Base-by-base conservation (phyloP, 148 eudicot species). In the Pouteria glomerata region DNA sequence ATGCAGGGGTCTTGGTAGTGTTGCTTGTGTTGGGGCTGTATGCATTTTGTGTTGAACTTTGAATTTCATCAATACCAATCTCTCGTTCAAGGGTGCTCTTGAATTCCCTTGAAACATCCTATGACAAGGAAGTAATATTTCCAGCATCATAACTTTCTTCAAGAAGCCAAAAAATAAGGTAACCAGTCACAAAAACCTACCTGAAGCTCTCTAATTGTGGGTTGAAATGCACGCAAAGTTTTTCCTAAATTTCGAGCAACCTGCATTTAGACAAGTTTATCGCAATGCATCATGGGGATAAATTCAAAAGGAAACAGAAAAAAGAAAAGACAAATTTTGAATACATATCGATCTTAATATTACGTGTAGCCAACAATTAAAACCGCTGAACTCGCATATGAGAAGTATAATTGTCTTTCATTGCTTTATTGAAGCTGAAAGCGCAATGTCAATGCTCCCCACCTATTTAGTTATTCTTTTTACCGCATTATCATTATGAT, bases 71-170 rank as follows among this genome's bases (percentile, higher is more conserved):
- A 70, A 94, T 93, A 77, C 98, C 91, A 77, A 94, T 91, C 78
- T 94, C 98, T 77, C 86, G 78, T 75, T 94, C 97, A 77, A 94
- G 88, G 42, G 93, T 83, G 82, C 82, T 91, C 87, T 94, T 94
- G 79, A 94, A 94, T 74, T 94, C 98, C 78, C 87, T 91, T 55
- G 98, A 94, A 74, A 94, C 98, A 23, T 94, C 97, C 98, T 94
- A 75, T 30, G 21, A 42, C 12, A 59, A 57, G 42, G 62, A 58
- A 15, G 29, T 29, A 47, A 18, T 6, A 37, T 42, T 11, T 44
- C 33, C 57, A 63, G 19, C 57, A 39, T 53, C 1, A 55, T 21
- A 27, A 57, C 51, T 45, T 44, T 24, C 8, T 37, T 5, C 27
- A 57, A 61, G 58, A 41, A 24, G 50, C 5, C n/a, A 13, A n/a